Evolutionary conservation across 352 stramenopile genomes (phyloP), one percentile per base, ranked within the genome.

Genomic region (Pythium brachiatum): DNA sequence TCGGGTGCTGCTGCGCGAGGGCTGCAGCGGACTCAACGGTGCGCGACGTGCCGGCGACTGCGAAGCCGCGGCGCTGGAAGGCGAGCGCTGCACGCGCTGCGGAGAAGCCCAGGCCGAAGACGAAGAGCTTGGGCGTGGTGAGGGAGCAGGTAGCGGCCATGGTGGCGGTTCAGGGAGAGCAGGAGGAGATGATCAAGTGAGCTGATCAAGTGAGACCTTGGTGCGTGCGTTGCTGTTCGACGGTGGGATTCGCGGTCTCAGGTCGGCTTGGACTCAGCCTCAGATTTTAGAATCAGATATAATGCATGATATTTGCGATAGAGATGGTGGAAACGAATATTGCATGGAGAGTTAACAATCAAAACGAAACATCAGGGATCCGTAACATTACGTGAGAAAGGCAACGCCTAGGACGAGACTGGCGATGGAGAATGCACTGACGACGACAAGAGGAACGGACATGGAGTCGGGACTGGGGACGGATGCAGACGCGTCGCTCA

Each of bases 61-160:
- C 59, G 57, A 82, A 97, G 25, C 89, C 89, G 20, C 73, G 48
- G 21, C 59, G 46, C 18, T 76, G 72, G 65, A 97, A 93, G 7
- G 75, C 78, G 20, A 78, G 67, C 5, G 88, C 90, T 7, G 92
- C 74, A 52, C 83, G 81, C 15, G 77, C 74, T 16, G 87, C 89
- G 15, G 89, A 86, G 75, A 89, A 97, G 26, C 90, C 90, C 25
- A 97, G 62, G 31, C 90, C 90, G 64, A 97, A 96, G 23, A 97
- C 83, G 64, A 97, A 96, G 32, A 92, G 74, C 64, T 87, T 87
- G 25, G 76, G 75, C 16, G 23, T 70, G 38, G 13, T 51, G 64
- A 31, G 16, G 39, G 15, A 54, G 32, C 18, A 56, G 15, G 31
- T 36, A 1, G 52, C 34, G 21, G 50, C 32, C 21, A 41, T 41